A percentile compares a stretch with the other conserved stretches of the same genome.
phyloP scores from a whole-genome alignment of 2,329 filamentous ascomycete genomes.

The Arthrobotrys megalospora region DNA sequence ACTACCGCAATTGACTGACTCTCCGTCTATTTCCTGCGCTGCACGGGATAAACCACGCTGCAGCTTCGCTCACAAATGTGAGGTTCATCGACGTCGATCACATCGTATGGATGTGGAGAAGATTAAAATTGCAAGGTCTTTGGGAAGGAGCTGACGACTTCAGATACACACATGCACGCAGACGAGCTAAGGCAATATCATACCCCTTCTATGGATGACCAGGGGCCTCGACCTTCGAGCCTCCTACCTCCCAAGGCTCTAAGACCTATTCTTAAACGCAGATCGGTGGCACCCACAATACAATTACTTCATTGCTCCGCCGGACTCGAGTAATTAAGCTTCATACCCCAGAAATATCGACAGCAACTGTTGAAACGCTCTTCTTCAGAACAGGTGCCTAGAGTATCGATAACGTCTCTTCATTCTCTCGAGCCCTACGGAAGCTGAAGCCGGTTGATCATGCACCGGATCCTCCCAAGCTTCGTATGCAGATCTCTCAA shows the following conservation, averaged over 20 bases:
- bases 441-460: slow-evolving; percentile 55
- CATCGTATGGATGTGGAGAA: slow-evolving; percentile 36
- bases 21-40: slow-evolving; percentile 24
- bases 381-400: slow-evolving; percentile 28
- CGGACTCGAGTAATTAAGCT: slow-evolving; percentile 9
- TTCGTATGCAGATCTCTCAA: slow-evolving; percentile 48
- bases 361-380: neutral
- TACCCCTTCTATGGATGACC: slow-evolving; percentile 21
- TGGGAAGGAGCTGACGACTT: slow-evolving; percentile 40
- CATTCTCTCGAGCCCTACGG: slow-evolving; percentile 9
- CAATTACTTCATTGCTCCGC: slow-evolving; percentile 2
- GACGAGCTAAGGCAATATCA: slow-evolving; percentile 33
- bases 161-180: slow-evolving; percentile 15
- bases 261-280: slow-evolving; percentile 19
- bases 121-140: slow-evolving; percentile 42
- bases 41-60: slow-evolving; percentile 18
- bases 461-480: slow-evolving; percentile 42
- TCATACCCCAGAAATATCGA: neutral
- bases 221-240: slow-evolving; percentile 25
- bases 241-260: slow-evolving; percentile 1
- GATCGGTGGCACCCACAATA: slow-evolving; percentile 17
- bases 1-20: slow-evolving; percentile 39
- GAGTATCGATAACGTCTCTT: slow-evolving; percentile 16
- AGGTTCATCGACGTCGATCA: slow-evolving; percentile 17
- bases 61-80: slow-evolving; percentile 2